Conservation (phyloP, 805 yeast species). For the Ogataea wickerhamii region DNA sequence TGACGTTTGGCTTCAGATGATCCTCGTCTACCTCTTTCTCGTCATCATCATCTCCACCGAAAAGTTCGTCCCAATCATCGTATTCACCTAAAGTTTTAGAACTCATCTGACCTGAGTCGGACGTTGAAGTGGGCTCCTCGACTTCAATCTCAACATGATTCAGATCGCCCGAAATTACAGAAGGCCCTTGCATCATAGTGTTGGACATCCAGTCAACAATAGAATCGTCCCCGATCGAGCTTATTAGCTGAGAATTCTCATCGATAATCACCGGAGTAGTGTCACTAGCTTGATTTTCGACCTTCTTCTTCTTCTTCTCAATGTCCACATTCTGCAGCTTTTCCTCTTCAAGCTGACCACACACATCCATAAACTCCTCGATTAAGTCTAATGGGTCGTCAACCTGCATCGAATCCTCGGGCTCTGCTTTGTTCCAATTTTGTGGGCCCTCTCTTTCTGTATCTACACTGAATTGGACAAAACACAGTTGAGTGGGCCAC, state of each 20-base stretch:
- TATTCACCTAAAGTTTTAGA: conserved; percentile 12
- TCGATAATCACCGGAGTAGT: not conserved
- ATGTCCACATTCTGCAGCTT: not conserved
- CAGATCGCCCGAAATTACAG: not conserved
- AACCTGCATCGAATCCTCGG: conserved; percentile 7
- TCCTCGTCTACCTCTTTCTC: conserved; percentile 12
- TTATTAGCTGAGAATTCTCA: not conserved
- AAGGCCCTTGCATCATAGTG: conserved; percentile 1
- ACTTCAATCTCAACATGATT: not conserved
- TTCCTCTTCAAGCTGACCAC: conserved; percentile 13
- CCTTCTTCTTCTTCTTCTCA: not conserved
- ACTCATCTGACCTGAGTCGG: conserved; percentile 1
- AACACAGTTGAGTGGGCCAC: conserved; percentile 73
- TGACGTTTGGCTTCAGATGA: not conserved
- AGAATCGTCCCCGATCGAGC: not conserved
- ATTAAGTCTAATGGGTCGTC: conserved; percentile 27
- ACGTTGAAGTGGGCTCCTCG: conserved; percentile 1
- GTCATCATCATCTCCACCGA: conserved; percentile 21
- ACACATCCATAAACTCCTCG: conserved; percentile 26
- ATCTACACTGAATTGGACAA: conserved; percentile 46
- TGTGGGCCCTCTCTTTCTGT: conserved; percentile 15
- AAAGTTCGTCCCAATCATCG: conserved; percentile 31
- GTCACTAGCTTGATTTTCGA: not conserved
- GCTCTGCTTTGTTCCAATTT: conserved; percentile 1
- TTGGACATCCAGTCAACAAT: conserved; percentile 5